Percentiles rank a stretch among this genome's conserved stretches.
These are phyloP conservation scores for Liriodendron chinense DNA, from an alignment of 164 flowering plant species.

Conservation along the genomic window DNA sequence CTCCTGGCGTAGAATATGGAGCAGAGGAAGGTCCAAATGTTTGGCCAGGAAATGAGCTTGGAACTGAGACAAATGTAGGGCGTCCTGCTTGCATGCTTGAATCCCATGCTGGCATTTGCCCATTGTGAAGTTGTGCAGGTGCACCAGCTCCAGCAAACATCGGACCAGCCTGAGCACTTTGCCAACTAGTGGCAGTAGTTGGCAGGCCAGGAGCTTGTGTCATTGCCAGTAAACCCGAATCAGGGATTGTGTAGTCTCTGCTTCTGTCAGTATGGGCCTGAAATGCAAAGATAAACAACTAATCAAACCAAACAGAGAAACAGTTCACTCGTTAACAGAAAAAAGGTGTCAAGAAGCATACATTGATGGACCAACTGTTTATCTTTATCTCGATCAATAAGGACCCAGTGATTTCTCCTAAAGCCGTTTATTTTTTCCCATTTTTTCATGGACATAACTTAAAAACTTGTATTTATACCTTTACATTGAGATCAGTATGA, in stretches of 20 bases:
- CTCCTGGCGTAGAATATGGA: constrained; percentile 27
- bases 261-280: constrained; percentile 83
- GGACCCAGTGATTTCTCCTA: constrained; percentile 27
- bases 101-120: constrained; percentile 49
- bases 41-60: constrained; percentile 50
- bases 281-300: neutral
- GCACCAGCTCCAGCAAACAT: constrained; percentile 22
- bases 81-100: constrained; percentile 40
- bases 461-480: constrained; percentile 64
- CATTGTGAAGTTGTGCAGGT: constrained; percentile 28
- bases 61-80: constrained; percentile 29
- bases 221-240: constrained; percentile 38
- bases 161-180: constrained; percentile 40
- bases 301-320: neutral
- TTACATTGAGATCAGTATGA: constrained; percentile 98
- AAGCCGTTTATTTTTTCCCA: constrained; percentile 16
- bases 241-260: constrained; percentile 75
- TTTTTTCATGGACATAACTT: constrained; percentile 28
- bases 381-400: constrained; percentile 15
- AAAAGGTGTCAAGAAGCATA: constrained; percentile 41
- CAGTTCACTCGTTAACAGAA: neutral
- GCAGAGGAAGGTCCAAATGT: constrained; percentile 30
- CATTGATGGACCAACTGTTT: constrained; percentile 25
- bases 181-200: constrained; percentile 43
- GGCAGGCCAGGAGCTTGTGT: constrained; percentile 41